phyloP scores from a whole-genome alignment of 495 filamentous ascomycete genomes.

The Penicillium atrosanguineum region DNA sequence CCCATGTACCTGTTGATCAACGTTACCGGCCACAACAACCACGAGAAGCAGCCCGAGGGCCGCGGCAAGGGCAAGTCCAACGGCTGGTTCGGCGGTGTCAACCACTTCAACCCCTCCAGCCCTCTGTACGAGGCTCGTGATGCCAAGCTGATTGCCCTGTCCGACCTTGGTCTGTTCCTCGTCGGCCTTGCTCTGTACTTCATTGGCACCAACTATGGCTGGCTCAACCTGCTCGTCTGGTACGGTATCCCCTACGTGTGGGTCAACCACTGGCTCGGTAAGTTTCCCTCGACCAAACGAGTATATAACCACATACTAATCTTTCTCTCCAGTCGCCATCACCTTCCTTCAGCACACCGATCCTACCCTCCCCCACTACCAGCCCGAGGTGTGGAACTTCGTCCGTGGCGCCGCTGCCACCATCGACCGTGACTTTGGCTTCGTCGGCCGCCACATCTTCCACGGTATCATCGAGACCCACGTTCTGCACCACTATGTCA shows the following conservation, averaged over 20 bases:
- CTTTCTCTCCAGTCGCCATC: conserved; percentile 49
- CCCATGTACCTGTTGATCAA: conserved; percentile 77
- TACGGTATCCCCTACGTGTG: conserved; percentile 93
- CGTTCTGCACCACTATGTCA: conserved; percentile 60
- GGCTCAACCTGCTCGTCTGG: conserved; percentile 84
- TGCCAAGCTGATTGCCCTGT: conserved; percentile 74
- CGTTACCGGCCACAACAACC: conserved; percentile 91
- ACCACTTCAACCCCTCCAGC: conserved; percentile 87
- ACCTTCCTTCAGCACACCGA: conserved; percentile 63
- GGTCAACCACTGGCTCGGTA: conserved; percentile 92
- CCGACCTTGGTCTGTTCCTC: conserved; percentile 74
- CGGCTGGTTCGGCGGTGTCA: conserved; percentile 76
- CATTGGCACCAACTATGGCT: conserved; percentile 71
- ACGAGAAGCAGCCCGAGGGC: conserved; percentile 80
- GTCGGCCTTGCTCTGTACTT: conserved; percentile 55
- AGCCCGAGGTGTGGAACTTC: conserved; percentile 55
- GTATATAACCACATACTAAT: conserved; percentile 1
- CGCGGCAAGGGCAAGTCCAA: conserved; percentile 88
- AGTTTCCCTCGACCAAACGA: conserved; percentile 18
- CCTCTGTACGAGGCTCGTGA: conserved; percentile 92
- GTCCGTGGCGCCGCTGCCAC: conserved; percentile 57
- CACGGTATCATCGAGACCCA: conserved; percentile 64
- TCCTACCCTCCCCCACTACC: conserved; percentile 57
- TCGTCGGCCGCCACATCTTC: conserved; percentile 56
- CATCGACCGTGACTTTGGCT: conserved; percentile 60